Conservation (phyloP, 1,139 yeast genomes). For the Casaregolazyma suthepensis region DNA sequence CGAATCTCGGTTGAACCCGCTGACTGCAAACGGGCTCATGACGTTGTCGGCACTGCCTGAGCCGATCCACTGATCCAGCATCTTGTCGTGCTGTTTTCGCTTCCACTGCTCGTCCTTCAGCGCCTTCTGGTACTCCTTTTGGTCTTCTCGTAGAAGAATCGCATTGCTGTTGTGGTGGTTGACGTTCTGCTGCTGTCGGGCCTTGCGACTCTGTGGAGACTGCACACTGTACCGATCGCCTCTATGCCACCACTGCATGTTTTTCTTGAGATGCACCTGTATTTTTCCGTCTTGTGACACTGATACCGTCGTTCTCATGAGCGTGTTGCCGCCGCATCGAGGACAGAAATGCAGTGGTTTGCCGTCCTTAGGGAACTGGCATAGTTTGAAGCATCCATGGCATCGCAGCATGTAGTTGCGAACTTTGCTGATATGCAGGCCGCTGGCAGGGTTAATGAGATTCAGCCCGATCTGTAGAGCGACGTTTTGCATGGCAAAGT, state of each 20-base stretch:
- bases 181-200: conserved; percentile 24
- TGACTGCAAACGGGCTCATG: conserved; percentile 81
- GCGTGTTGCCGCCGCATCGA: conserved; percentile 90
- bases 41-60: conserved; percentile 91
- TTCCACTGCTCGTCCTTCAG: conserved; percentile 85
- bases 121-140: conserved; percentile 85
- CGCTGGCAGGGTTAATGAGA: conserved; percentile 78
- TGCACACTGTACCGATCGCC: conserved; percentile 78
- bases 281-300: conserved; percentile 75
- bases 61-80: conserved; percentile 83
- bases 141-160: conserved; percentile 75
- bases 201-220: conserved; percentile 36
- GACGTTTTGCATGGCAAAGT: conserved; percentile 96
- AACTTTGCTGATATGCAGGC: conserved; percentile 76
- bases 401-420: conserved; percentile 93
- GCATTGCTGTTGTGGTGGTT: conserved; percentile 16
- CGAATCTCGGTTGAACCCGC: conserved; percentile 40
- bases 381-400: conserved; percentile 87
- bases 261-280: conserved; percentile 84
- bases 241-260: conserved; percentile 89
- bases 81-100: conserved; percentile 76
- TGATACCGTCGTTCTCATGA: conserved; percentile 85
- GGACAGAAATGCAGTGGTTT: conserved; percentile 85
- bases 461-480: conserved; percentile 85
- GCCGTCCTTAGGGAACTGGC: conserved; percentile 73